Base-by-base conservation (phyloP, 306 rosid genomes). In the Rosa chinensis region DNA sequence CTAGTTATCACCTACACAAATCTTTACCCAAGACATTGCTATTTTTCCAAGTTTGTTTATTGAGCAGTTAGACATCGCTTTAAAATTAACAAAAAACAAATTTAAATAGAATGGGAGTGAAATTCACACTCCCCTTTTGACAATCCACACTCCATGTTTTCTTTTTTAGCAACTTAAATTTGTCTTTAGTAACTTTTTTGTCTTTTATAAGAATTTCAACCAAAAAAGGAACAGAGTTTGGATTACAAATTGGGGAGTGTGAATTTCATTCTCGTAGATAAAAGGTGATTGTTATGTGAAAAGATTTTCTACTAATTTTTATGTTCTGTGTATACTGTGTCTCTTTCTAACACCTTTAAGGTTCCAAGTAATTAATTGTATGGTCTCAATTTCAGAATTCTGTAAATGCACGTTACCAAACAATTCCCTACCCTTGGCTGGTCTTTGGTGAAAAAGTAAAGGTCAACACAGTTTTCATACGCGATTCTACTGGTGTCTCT, bases 401-500 rank as follows among this genome's bases (percentile, higher is more conserved):
- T 9, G 99, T 95, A 80, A 95, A 95, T 79, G 92, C 92, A 16
- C 97, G 97, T 11, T 92, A 87, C 87, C 97, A 95, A 79, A 92
- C 97, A 53, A 95, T 95, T 86, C 91, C 96, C 69, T 92, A 92
- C 79, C 99, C 99, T 37, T 95, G 99, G 99, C 84, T 95, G 88
- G 98, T 92, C 77, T 95, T 95, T 80, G 94, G 95, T 18, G 99
- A 95, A 84, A 95, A 95, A 86, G 94, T 95, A 77, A 92, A 93
- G 83, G 94, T 95, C 83, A 94, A 91, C 82, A 88, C 98, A 11
- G 99, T 95, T 74, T 92, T 91, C 84, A 71, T 95, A 87, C 98
- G 99, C 35, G 99, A 95, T 85, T 95, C 99, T 78, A 95, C 99
- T 17, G 99, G 89, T 25, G 92, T 95, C 68, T 95, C 99, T 49